Evolutionary conservation across 2,329 filamentous ascomycete species (phyloP).

Genomic region (Aspergillus ruber): DNA sequence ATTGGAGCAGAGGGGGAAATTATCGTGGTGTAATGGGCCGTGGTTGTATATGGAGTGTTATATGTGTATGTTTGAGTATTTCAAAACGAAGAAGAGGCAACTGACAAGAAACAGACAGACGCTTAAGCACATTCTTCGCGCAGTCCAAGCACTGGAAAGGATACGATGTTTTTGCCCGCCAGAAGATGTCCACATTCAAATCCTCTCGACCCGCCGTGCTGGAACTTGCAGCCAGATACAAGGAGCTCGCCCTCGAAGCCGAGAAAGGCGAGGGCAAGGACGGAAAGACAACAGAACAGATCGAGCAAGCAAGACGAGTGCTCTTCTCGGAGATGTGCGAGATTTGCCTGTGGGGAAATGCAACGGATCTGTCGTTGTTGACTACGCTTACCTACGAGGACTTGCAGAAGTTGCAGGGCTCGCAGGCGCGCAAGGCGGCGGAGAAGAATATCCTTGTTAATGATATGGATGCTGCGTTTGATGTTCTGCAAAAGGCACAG

Average conservation of each 20-base stretch:
- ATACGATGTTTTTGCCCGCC: constrained; percentile 83
- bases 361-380: constrained; percentile 85
- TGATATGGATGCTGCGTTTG: constrained; percentile 68
- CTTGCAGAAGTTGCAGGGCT: constrained; percentile 91
- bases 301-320: constrained; percentile 64
- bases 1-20: constrained; percentile 63
- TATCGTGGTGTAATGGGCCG: constrained; percentile 74
- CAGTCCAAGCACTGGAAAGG: constrained; percentile 75
- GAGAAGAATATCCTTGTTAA: constrained; percentile 92
- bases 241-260: constrained; percentile 63
- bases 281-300: constrained; percentile 34
- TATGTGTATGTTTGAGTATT: constrained; percentile 48
- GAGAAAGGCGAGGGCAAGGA: constrained; percentile 45
- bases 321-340: constrained; percentile 91
- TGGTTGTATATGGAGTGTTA: constrained; percentile 97
- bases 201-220: constrained; percentile 82
- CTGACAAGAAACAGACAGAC: constrained; percentile 48
- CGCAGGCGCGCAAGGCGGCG: constrained; percentile 73
- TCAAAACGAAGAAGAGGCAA: neutral
- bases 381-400: constrained; percentile 90
- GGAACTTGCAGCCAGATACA: constrained; percentile 74
- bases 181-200: constrained; percentile 88
- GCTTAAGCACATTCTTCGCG: constrained; percentile 71
- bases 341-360: constrained; percentile 96
- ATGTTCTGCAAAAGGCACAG: constrained; percentile 59